Evolutionary conservation across 768 basidiomycete genomes (phyloP), one percentile per base, ranked within the genome.

Genomic region (Leccinum longicurvipes): DNA sequence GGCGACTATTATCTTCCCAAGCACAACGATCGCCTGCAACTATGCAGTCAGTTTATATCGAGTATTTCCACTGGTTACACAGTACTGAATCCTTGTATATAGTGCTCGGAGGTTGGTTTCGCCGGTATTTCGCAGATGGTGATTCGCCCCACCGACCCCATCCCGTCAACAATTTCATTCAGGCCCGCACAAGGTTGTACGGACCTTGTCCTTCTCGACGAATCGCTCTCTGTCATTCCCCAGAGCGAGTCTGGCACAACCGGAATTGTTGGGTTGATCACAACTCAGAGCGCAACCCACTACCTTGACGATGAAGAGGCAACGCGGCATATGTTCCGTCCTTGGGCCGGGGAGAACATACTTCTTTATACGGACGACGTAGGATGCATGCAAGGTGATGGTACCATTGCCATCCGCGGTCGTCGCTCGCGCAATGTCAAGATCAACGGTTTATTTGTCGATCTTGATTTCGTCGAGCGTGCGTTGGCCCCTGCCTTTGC

Each of bases 81-180:
- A 3, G 23, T 9, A 19, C 29, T 47, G 3, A 42, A 14, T 19
- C 5, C 17, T 7, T 24, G n/a, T 42, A 10, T 50, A 17, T 32
- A 60, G 59, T 60, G 59, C 27, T 60, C 59, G 5, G 59, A 60
- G 21, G 59, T 60, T 27, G 59, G 59, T 46, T 60, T 56, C 29
- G 59, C 59, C 1, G 59, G 59, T 10, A 56, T 60, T 32, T 60
- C 59, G 11, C 59, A 60, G 28, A 61, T 51, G 60, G 28, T 60
- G 21, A 41, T 60, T 21, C 31, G 27, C 19, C 59, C 53, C n/a
- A 61, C 59, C 14, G 59, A 60, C 27, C 29, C 59, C 31, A 61
- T 60, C 44, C 59, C 53, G 1, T 48, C 53, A 39, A 25, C 11
- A 3, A 56, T 60, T 42, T 60, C 59, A 31, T 60, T 60, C 12